phyloP scores from a whole-genome alignment of 2,329 filamentous ascomycete species.

The Fusarium sp. region DNA sequence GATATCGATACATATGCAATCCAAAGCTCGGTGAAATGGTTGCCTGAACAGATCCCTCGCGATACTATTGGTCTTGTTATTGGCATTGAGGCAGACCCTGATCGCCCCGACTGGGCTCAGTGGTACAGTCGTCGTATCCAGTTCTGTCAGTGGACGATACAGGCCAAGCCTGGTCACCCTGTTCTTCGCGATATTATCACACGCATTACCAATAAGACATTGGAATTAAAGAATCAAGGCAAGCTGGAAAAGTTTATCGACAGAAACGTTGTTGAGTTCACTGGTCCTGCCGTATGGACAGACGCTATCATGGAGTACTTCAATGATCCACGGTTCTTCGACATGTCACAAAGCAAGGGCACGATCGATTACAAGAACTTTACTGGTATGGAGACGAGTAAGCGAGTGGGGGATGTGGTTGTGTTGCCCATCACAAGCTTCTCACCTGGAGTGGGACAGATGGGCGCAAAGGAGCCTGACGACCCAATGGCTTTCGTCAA shows the following conservation, averaged over 20 bases:
- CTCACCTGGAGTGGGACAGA: conserved; percentile 91
- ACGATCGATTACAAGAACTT: conserved; percentile 89
- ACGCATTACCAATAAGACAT: conserved; percentile 83
- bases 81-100: conserved; percentile 95
- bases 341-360: conserved; percentile 74
- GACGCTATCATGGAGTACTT: conserved; percentile 92
- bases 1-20: conserved; percentile 93
- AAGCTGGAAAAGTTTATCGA: conserved; percentile 67
- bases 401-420: conserved; percentile 92
- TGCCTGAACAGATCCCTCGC: conserved; percentile 79
- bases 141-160: conserved; percentile 99
- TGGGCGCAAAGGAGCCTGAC: conserved; percentile 87
- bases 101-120: conserved; percentile 88
- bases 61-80: conserved; percentile 85
- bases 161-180: conserved; percentile 93
- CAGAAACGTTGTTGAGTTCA: conserved; percentile 90
- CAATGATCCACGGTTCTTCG: conserved; percentile 89
- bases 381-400: conserved; percentile 82
- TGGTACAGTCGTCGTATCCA: conserved; percentile 98
- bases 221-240: conserved; percentile 75
- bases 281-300: conserved; percentile 94
- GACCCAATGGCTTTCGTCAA: conserved; percentile 98
- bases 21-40: conserved; percentile 85
- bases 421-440: conserved; percentile 97
- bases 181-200: conserved; percentile 87